phyloP scores from a whole-genome alignment of 345 rosid species.

The Eucalyptus marginata region DNA sequence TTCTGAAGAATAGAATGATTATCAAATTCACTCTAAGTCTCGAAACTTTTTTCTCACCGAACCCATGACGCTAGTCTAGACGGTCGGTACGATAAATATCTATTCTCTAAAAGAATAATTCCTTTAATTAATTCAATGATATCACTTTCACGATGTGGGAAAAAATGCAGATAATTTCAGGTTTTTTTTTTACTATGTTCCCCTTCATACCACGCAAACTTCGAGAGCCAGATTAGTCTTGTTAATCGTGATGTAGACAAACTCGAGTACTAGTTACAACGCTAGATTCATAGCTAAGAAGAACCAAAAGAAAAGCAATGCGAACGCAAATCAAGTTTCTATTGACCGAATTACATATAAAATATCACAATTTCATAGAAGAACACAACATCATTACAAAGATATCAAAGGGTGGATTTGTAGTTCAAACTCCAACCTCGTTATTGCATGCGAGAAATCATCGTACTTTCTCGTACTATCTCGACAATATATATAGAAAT shows the following conservation, averaged over 20 bases:
- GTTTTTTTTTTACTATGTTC: background rate
- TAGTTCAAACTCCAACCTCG: background rate
- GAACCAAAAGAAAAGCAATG: background rate
- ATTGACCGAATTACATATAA: background rate
- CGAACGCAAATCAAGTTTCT: background rate
- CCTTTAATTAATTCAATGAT: background rate
- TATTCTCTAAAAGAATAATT: background rate
- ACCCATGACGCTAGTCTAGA: fast-evolving
- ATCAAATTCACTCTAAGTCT: fast-evolving
- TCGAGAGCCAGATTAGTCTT: background rate
- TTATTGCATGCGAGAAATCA: background rate
- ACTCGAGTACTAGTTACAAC: background rate
- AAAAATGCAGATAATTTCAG: background rate
- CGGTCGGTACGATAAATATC: fast-evolving
- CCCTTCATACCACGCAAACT: background rate
- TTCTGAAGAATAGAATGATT: fast-evolving
- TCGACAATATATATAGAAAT: background rate
- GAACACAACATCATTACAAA: background rate
- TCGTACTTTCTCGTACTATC: background rate
- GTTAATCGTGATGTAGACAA: background rate
- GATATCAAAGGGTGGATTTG: background rate
- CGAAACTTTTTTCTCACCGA: fast-evolving
- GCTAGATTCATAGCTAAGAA: background rate
- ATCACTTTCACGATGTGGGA: fast-evolving
- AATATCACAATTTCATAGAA: background rate